Evolutionary conservation across 331 rosid species (phyloP), one percentile per base, ranked within the genome.

Genomic region (Dryas integrifolia): DNA sequence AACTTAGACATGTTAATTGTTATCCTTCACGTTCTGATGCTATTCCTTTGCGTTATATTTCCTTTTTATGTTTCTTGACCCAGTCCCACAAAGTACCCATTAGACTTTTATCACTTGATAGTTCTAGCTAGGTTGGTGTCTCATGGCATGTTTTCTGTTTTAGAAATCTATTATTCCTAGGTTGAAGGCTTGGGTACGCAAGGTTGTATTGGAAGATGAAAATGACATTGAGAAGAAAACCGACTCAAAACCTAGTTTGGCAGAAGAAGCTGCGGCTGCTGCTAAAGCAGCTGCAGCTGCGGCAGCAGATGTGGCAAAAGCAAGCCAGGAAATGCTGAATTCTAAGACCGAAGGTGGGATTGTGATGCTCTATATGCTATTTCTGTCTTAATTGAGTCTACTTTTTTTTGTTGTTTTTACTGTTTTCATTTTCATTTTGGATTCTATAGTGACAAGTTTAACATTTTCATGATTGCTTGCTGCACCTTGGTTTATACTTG

Each of bases 241-340:
- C 10, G 78, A 79, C 46, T 6, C 59, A 45, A 92, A 88, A 79
- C 96, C 92, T 0, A 86, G 92, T 21, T 21, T 85, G 71, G 90
- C 83, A 39, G 97, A 91, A 87, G 96, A 94, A 82, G 83, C 92
- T 66, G 86, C 92, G 0, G 92, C 85, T 56, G 97, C 93, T 56
- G 98, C 97, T 76, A 91, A 91, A 85, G 89, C 98, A 45, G 99
- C 98, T 41, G 96, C 98, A 24, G 96, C 92, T 8, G 99, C 99
- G 40, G 97, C 99, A 58, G 80, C 90, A 51, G 99, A 88, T 85
- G 93, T 92, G 83, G 98, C 98, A 58, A 92, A 79, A 85, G 88
- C 85, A 46, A 92, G 87, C 86, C 96, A 92, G 77, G 96, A 92
- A 71, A 87, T 95, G 88, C 72, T 88, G 82, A 79, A 75, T 80